Evolutionary conservation across 108 stramenopile species (phyloP), one percentile per base, ranked within the genome.

Genomic region (Skeletonema grethae): DNA sequence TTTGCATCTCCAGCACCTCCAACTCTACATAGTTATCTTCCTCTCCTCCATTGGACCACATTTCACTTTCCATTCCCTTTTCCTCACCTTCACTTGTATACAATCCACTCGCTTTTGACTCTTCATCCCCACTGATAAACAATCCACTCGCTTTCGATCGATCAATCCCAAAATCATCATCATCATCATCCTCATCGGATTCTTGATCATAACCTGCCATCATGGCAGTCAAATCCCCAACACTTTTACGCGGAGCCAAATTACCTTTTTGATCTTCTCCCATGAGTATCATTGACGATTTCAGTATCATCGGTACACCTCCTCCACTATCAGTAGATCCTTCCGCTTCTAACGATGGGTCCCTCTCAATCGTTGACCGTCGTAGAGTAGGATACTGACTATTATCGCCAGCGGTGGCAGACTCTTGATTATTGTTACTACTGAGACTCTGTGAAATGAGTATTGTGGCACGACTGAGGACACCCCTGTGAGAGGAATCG

Each of bases 231-330:
- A 75, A 75, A 38, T 67, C 66, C 2, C 45, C 59, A 5, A 75
- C 50, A 38, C 74, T 75, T 66, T 39, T 65, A 3, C 61, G 67
- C n/a, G 31, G 74, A 18, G 74, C 74, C 24, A 75, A 60, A 35
- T 75, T 75, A 8, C 12, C 66, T 5, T 36, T 61, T 38, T 72
- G 70, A 48, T 72, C 70, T 53, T 53, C 50, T 8, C 50, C 50
- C 50, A 53, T 22, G 1, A 53, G 32, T 7, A 7, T 53, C 7
- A 20, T 16, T 48, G 46, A 20, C 7, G 50, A 4, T 22, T 20
- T 38, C 2, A 38, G 50, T 53, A 22, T 53, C 4, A 22, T 18
- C 18, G 46, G 38, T 12, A 12, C 38, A 11, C 10, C 41, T 15
- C 41, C 41, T 43, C 12, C 15, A 3, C 15, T 38, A 0, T 50